Evolutionary conservation across 192 early-diverging fungal genomes (phyloP).

Genomic region (Backusella circina): DNA sequence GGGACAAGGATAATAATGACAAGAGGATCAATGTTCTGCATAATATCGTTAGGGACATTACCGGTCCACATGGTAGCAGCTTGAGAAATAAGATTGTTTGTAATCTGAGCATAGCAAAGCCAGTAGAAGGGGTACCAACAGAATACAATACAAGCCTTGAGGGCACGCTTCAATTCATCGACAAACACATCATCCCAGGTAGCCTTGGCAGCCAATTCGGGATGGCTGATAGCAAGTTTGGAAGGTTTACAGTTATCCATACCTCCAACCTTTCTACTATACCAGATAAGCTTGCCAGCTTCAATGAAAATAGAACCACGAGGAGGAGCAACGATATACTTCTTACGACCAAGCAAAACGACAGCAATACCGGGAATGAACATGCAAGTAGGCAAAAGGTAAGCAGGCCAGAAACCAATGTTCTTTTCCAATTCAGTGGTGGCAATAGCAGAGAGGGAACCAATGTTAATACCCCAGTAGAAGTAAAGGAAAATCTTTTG

Average conservation of each 20-base stretch:
- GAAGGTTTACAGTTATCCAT: constrained; percentile 64
- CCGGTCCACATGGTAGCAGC: constrained; percentile 54
- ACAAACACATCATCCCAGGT: constrained; percentile 74
- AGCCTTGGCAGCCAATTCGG: constrained; percentile 21
- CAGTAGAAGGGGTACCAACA: constrained; percentile 72
- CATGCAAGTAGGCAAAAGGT: constrained; percentile 51
- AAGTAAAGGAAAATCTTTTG: constrained; percentile 53
- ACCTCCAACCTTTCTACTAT: constrained; percentile 38
- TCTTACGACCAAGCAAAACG: constrained; percentile 49
- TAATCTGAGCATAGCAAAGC: constrained; percentile 66
- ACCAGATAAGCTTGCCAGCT: constrained; percentile 7
- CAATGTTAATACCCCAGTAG: constrained; percentile 67
- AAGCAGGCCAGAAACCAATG: constrained; percentile 56
- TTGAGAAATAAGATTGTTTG: constrained; percentile 59
- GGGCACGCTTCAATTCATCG: constrained; percentile 56
- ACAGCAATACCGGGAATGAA: constrained; percentile 50
- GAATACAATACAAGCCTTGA: constrained; percentile 68
- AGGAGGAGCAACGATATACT: constrained; percentile 51
- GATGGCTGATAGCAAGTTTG: constrained; percentile 29
- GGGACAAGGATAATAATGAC: constrained; percentile 68
- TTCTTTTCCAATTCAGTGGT: constrained; percentile 58
- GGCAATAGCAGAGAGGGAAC: constrained; percentile 48
- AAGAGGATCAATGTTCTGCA: constrained; percentile 68
- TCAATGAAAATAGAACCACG: constrained; percentile 47
- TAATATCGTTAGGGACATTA: constrained; percentile 60